These are phyloP conservation scores for Creolimax fragrantissima DNA, from an alignment of 78 protist species.

Conservation along the genomic window DNA sequence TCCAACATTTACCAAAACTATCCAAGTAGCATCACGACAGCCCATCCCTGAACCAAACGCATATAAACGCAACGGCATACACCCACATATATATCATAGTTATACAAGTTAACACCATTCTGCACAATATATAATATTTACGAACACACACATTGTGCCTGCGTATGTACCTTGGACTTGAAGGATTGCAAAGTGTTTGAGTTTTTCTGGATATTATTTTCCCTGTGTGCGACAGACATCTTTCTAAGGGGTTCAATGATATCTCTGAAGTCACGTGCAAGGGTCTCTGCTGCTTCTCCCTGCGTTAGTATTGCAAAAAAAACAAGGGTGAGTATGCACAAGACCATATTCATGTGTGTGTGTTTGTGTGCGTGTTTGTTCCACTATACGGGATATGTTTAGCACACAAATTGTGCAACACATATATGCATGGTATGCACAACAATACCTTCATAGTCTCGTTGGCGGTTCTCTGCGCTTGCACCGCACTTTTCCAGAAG, in stretches of 20 bases:
- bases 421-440: background rate
- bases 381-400: background rate
- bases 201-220: background rate
- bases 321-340: no score
- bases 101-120: no score
- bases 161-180: background rate
- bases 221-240: background rate
- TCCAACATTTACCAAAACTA: no score
- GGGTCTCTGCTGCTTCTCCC: background rate
- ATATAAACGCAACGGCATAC: no score
- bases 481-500: conserved; percentile 6
- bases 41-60: no score
- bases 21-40: no score
- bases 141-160: no score
- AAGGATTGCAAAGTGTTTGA: background rate
- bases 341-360: no score
- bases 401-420: background rate
- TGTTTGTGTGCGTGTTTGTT: background rate
- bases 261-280: background rate
- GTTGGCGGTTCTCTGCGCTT: background rate
- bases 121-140: no score
- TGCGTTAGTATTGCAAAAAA: no score
- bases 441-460: background rate
- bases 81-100: no score
- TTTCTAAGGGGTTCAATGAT: background rate